Conservation (phyloP, 2,329 filamentous ascomycete genomes). For the Colletotrichum musae region DNA sequence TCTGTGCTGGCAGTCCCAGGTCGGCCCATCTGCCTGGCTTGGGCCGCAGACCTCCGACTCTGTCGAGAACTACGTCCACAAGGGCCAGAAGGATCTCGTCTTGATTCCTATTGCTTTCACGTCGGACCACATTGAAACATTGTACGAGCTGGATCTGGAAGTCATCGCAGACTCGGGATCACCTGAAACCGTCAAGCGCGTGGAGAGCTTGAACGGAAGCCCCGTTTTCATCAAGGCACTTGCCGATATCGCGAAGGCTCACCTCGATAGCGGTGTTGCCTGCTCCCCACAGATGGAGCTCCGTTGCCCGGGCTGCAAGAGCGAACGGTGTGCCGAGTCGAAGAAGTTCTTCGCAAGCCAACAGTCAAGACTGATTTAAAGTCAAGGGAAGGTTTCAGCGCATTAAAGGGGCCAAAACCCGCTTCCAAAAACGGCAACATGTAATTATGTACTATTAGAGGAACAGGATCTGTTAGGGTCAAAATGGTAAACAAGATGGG, state of each 20-base stretch:
- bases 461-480: constrained; percentile 31
- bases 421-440: background rate
- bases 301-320: constrained; percentile 94
- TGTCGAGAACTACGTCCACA: constrained; percentile 89
- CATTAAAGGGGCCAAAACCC: constrained; percentile 3
- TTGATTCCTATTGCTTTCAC: constrained; percentile 98
- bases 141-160: constrained; percentile 94
- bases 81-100: constrained; percentile 91
- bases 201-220: constrained; percentile 92
- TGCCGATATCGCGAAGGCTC: constrained; percentile 86
- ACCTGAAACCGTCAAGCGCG: constrained; percentile 86
- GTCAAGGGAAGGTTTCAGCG: constrained; percentile 26
- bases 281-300: constrained; percentile 91
- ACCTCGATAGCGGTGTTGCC: constrained; percentile 76
- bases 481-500: background rate
- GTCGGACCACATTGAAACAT: constrained; percentile 98
- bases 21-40: constrained; percentile 94
- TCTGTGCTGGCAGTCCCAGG: constrained; percentile 97
- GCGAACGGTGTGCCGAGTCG: constrained; percentile 85
- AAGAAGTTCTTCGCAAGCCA: constrained; percentile 75
- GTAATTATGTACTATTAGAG: constrained; percentile 34
- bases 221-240: constrained; percentile 91
- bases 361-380: constrained; percentile 24
- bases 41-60: constrained; percentile 93
- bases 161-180: constrained; percentile 91